Conservation (phyloP, 768 basidiomycete species). For the Podaxis sp. region DNA sequence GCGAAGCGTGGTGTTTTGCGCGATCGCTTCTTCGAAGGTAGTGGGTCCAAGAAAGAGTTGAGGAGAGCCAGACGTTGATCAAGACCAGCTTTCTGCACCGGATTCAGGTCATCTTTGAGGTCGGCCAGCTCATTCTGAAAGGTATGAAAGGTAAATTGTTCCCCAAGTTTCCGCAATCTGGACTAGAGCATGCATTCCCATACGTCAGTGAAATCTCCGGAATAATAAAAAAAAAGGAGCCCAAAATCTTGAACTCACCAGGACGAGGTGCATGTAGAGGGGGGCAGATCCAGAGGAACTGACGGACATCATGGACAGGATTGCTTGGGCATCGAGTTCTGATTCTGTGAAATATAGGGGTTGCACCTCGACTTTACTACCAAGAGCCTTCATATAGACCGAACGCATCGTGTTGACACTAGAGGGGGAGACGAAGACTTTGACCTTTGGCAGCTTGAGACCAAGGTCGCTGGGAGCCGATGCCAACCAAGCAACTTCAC, state of each 20-base stretch:
- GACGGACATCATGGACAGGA: conserved; percentile 75
- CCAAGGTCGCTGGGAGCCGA: conserved; percentile 27
- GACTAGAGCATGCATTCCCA: conserved; percentile 33
- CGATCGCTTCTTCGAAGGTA: conserved; percentile 5
- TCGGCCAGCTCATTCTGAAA: conserved; percentile 49
- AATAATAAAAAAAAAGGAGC: neutral
- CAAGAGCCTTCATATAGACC: conserved; percentile 52
- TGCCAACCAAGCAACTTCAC: conserved; percentile 66
- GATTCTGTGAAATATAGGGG: conserved; percentile 54
- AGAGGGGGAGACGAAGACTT: conserved; percentile 61
- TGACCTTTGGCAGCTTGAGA: conserved; percentile 34
- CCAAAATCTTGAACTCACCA: conserved; percentile 41
- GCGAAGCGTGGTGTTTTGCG: conserved; percentile 40
- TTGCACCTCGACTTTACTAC: conserved; percentile 47
- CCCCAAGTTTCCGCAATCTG: conserved; percentile 63
- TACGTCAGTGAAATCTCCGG: neutral
- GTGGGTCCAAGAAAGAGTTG: conserved; percentile 51
- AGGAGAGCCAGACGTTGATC: conserved; percentile 66
- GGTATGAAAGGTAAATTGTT: conserved; percentile 49
- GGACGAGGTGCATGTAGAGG: conserved; percentile 65
- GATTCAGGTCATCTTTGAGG: conserved; percentile 54
- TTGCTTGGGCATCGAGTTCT: conserved; percentile 68
- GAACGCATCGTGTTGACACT: conserved; percentile 60
- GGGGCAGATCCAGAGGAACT: conserved; percentile 61
- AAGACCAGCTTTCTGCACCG: conserved; percentile 51